These are phyloP conservation scores for Salix koriyanagi DNA, from an alignment of 345 rosid genomes.

Conservation along the genomic window DNA sequence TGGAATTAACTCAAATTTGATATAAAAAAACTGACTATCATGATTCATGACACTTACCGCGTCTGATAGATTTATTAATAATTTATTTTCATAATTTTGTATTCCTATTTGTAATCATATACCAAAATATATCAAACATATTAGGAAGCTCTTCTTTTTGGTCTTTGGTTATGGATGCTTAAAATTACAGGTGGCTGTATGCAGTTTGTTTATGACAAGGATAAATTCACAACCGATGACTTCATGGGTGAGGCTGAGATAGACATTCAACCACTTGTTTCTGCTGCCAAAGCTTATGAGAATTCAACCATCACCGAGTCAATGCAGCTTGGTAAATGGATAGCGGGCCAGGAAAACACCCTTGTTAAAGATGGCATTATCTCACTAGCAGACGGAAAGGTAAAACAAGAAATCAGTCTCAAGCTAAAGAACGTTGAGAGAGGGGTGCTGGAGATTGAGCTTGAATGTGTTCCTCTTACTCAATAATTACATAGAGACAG, in stretches of 20 bases:
- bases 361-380: constrained; percentile 72
- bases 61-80: background rate
- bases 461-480: constrained; percentile 88
- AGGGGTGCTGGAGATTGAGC: constrained; percentile 78
- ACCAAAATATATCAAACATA: background rate
- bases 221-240: constrained; percentile 77
- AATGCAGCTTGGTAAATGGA: constrained; percentile 71
- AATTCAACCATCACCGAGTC: constrained; percentile 46
- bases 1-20: background rate
- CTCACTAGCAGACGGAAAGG: constrained; percentile 62
- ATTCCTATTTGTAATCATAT: no score
- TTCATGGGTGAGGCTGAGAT: constrained; percentile 98
- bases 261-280: constrained; percentile 84
- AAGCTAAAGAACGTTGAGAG: constrained; percentile 86
- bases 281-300: constrained; percentile 80
- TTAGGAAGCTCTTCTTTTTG: background rate
- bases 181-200: constrained; percentile 9
- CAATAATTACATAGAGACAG: constrained; percentile 37
- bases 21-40: background rate
- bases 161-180: constrained; percentile 8
- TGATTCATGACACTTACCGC: no score
- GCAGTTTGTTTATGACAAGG: constrained; percentile 89
- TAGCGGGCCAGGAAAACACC: constrained; percentile 65
- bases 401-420: constrained; percentile 71
- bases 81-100: background rate